A percentile compares a stretch with the other conserved stretches of the same genome.
These are phyloP conservation scores for Acanthamoeba culbertsoni DNA, from an alignment of 208 protist species.

Conservation along the genomic window DNA sequence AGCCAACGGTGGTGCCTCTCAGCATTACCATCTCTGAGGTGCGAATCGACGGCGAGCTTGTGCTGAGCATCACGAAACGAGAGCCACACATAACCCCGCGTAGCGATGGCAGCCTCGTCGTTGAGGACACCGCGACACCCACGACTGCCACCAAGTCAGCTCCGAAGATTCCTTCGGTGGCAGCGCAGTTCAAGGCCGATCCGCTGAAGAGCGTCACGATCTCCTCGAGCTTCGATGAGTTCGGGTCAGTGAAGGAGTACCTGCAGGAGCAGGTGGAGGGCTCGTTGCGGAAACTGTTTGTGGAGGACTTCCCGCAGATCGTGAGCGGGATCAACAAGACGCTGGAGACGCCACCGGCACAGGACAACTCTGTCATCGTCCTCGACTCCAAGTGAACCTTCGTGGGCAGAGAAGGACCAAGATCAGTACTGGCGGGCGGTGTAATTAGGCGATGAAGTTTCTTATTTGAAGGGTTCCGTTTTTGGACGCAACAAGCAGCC, in stretches of 20 bases:
- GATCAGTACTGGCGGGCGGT: no score
- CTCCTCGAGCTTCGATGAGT: slow-evolving; percentile 50
- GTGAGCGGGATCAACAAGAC: slow-evolving; percentile 14
- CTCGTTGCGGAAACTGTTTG: slow-evolving; percentile 25
- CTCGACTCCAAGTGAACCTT: background rate
- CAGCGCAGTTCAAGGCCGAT: background rate
- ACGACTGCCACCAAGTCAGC: background rate
- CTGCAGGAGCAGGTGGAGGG: slow-evolving; percentile 40
- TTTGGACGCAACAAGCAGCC: no score
- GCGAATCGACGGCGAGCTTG: background rate
- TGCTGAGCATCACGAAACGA: background rate
- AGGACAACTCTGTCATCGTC: background rate
- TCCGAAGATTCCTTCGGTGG: background rate
- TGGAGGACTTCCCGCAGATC: slow-evolving; percentile 36
- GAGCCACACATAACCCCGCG: background rate
- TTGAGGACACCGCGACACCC: background rate
- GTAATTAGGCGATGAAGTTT: no score
- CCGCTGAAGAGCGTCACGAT: background rate
- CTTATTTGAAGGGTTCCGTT: background rate
- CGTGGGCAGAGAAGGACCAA: no score
- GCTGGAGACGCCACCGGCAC: background rate
- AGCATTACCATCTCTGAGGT: slow-evolving; percentile 27
- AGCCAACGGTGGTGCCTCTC: slow-evolving; percentile 26
- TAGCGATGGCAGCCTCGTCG: background rate
- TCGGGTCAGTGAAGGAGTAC: slow-evolving; percentile 51